Base-by-base conservation (phyloP, 176 grass and related monocot genomes). In the Oryza australiensis region DNA sequence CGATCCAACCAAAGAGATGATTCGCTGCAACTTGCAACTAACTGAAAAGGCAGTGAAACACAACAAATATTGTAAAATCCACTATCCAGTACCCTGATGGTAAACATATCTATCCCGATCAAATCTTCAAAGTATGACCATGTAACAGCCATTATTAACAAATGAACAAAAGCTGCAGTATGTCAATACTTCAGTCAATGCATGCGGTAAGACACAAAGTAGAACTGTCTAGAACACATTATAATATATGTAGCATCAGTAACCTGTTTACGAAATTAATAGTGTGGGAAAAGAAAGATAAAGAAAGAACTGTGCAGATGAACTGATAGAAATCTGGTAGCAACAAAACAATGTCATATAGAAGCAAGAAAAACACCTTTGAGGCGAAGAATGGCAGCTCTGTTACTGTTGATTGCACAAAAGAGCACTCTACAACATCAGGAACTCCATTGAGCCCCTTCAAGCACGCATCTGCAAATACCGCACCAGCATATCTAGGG, bases 401-500 rank as follows among this genome's bases (percentile, higher is more conserved):
- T 7, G 96, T 92, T 53, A 99, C 78, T 0, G 88, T 93, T 76
- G 96, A 99, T 80, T 99, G 96, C 80, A 99, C 96, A 84, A 90
- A 99, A 80, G 93, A 90, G 76, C 91, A 99, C 74, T 99, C 92
- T 40, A 99, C 80, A 81, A 99, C 53, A 45, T 93, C 91, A 14
- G 93, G 93, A 76, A 88, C 96, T 8, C 96, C 93, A 68, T 95
- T 99, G 12, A 99, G 88, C 40, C 96, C 96, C 85, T 93, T 99
- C 89, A 99, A 93, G 83, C 96, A 99, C 30, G 96, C 92, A 93
- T 99, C 96, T 69, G 90, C 96, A 85, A 99, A 99, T 68, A 99
- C 86, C 13, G 96, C 93, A 82, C 93, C 91, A 86, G 96, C 93
- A 81, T 99, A 99, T 71, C 96, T 99, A 80, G 40, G 53, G 8